Base-by-base conservation (phyloP, 139 green algal genomes). In the Chlamydomonas asymmetrica region DNA sequence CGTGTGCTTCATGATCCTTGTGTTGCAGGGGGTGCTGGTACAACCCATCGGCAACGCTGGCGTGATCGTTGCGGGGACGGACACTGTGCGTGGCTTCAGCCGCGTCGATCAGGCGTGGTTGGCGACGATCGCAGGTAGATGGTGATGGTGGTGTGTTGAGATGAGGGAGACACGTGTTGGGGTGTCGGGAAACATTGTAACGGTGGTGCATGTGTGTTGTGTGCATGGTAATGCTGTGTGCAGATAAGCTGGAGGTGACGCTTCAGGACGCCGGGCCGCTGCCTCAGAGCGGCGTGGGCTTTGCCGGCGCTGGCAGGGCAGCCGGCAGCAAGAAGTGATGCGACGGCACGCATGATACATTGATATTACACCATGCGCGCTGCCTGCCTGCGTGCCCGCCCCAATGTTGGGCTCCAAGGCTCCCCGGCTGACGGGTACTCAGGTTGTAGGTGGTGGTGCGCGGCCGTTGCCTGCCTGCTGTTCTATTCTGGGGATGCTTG, bases 181-280 rank as follows among this genome's bases (percentile, higher is more conserved):
- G 59, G 20, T 34, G 20, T 34, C 23, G 23, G 29, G 60, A 25
- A 25, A 25, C 60, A 57, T 57, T 57, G 49, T 57, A 22, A 22
- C 22, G 22, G 22, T 66, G 60, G 16, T 34, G 29, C 29, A 25
- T 41, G 31, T 52, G 63, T 71, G 37, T 71, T 71, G 23, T 50
- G 29, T 71, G 48, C 29, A 50, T 16, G 34, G 13, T 50, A 71
- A 31, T 71, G 16, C 25, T 22, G 10, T 49, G 94, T 20, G 89
- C 88, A 31, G 91, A 97, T 50, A 97, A 97, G 85, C 82, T 97
- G 63, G 92, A 94, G 40, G 83, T 88, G 37, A 83, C 71, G 3
- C 78, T 94, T 38, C 83, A 86, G 66, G 57, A 75, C 20, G 52
- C 13, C 31, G 63, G 18, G 41, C 34, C 41, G 41, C 23, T 77